Evolutionary conservation across 2,329 filamentous ascomycete genomes (phyloP).

Genomic region (Diaporthe vaccinii): DNA sequence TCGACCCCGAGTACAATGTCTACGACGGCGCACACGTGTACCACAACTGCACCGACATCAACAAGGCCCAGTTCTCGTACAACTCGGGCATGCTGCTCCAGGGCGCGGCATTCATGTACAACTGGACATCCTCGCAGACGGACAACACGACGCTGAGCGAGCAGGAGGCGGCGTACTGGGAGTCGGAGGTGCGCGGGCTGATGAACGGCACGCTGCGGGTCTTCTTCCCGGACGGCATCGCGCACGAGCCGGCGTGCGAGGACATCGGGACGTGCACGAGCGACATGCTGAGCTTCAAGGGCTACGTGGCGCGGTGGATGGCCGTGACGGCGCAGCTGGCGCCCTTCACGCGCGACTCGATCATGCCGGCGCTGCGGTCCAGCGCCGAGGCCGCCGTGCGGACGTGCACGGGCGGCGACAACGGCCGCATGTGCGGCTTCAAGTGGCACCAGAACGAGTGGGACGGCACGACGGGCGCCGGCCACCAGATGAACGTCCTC

Average conservation of each 20-base stretch:
- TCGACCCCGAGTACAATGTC: slow-evolving; percentile 69
- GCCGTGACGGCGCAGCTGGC: slow-evolving; percentile 62
- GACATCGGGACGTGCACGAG: slow-evolving; percentile 64
- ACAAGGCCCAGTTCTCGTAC: slow-evolving; percentile 72
- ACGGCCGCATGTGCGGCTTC: slow-evolving; percentile 58
- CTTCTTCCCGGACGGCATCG: slow-evolving; percentile 55
- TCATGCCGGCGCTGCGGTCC: slow-evolving; percentile 59
- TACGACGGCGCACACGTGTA: slow-evolving; percentile 69
- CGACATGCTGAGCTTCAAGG: slow-evolving; percentile 72
- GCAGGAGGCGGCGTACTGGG: slow-evolving; percentile 57
- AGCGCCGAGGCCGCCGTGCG: slow-evolving; percentile 63
- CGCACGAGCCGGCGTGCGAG: slow-evolving; percentile 67
- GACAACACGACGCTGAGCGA: slow-evolving; percentile 55
- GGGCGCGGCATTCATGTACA: slow-evolving; percentile 74
- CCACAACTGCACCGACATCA: slow-evolving; percentile 67
- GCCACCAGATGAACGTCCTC: slow-evolving; percentile 66
- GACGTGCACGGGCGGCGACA: slow-evolving; percentile 52
- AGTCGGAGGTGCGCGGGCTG: slow-evolving; percentile 62
- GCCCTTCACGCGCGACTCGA: slow-evolving; percentile 57
- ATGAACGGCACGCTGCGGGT: slow-evolving; percentile 53
- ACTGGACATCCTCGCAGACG: slow-evolving; percentile 52
- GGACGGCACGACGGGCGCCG: slow-evolving; percentile 62
- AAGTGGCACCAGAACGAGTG: slow-evolving; percentile 61
- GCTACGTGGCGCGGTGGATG: slow-evolving; percentile 65
- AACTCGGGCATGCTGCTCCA: slow-evolving; percentile 70